These are phyloP conservation scores for Phytophthora hybrid DNA, from an alignment of 352 stramenopile species.

Conservation along the genomic window DNA sequence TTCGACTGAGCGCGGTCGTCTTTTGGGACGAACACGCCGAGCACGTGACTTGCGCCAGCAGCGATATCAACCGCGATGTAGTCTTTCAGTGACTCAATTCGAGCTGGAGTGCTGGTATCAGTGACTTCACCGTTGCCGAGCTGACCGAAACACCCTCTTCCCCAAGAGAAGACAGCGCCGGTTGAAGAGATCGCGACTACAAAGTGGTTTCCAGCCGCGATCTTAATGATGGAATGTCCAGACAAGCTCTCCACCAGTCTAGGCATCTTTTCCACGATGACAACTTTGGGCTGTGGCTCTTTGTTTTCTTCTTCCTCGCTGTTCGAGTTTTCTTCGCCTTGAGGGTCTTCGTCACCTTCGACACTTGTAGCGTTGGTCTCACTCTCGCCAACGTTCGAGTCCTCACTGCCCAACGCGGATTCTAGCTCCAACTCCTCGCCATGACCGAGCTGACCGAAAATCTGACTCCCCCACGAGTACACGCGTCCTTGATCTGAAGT, in stretches of 20 bases:
- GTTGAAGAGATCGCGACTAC: conserved; percentile 49
- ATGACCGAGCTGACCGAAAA: conserved; percentile 69
- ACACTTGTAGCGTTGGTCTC: not conserved
- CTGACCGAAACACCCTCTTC: conserved; percentile 63
- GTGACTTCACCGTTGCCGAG: conserved; percentile 49
- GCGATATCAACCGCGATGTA: conserved; percentile 53
- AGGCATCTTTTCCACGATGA: conserved; percentile 37
- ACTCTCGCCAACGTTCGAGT: not conserved
- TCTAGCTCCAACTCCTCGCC: conserved; percentile 33
- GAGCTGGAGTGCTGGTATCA: conserved; percentile 30
- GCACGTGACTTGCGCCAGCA: conserved; percentile 57
- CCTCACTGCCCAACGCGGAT: not conserved
- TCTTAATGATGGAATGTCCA: conserved; percentile 39
- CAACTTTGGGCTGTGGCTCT: not conserved
- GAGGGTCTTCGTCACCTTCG: not conserved
- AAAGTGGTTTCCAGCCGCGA: conserved; percentile 77
- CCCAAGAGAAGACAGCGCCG: conserved; percentile 68
- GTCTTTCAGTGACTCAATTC: conserved; percentile 37
- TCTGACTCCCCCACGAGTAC: conserved; percentile 66
- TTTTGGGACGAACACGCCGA: conserved; percentile 54
- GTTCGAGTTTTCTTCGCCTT: not conserved
- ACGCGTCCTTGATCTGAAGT: conserved; percentile 46
- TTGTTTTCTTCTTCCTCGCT: conserved; percentile 12
- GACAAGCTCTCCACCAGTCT: conserved; percentile 31
- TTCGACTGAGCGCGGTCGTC: not conserved